A percentile compares a stretch with the other conserved stretches of the same genome.
Evolutionary conservation across 768 basidiomycete genomes (phyloP).

Genomic region (Xanthoconium purpureum): DNA sequence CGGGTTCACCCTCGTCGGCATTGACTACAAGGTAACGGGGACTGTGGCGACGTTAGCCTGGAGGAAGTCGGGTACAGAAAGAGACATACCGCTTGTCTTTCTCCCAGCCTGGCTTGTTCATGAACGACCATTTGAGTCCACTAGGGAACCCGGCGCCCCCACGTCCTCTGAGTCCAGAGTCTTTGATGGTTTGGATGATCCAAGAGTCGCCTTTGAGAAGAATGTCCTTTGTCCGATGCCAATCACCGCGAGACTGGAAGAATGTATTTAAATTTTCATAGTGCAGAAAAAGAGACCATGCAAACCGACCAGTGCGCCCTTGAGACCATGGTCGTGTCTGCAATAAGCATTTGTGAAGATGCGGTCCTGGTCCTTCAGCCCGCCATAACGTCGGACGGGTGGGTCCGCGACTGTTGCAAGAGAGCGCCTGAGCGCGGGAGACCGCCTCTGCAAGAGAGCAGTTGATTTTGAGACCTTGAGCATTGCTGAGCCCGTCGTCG

Average conservation of each 20-base stretch:
- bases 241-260: conserved; percentile 84
- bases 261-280: not conserved
- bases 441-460: conserved; percentile 19
- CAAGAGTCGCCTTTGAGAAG: conserved; percentile 91
- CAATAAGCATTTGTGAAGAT: conserved; percentile 92
- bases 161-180: conserved; percentile 91
- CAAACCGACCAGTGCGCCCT: conserved; percentile 74
- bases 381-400: conserved; percentile 91
- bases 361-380: conserved; percentile 90
- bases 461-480: conserved; percentile 28
- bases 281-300: not conserved
- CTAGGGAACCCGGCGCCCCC: conserved; percentile 97
- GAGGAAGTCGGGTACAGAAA: not conserved
- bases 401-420: conserved; percentile 77
- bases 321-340: conserved; percentile 87
- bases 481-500: conserved; percentile 21
- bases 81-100: conserved; percentile 72
- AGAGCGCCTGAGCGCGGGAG: conserved; percentile 17
- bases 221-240: conserved; percentile 98
- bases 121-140: conserved; percentile 96
- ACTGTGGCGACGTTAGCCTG: conserved; percentile 37
- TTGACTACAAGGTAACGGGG: conserved; percentile 97
- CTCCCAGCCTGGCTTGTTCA: conserved; percentile 99
- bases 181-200: conserved; percentile 96
- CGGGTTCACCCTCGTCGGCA: conserved; percentile 97